Base-by-base conservation (phyloP, 192 early-diverging fungal species). In the Linnemannia exigua region DNA sequence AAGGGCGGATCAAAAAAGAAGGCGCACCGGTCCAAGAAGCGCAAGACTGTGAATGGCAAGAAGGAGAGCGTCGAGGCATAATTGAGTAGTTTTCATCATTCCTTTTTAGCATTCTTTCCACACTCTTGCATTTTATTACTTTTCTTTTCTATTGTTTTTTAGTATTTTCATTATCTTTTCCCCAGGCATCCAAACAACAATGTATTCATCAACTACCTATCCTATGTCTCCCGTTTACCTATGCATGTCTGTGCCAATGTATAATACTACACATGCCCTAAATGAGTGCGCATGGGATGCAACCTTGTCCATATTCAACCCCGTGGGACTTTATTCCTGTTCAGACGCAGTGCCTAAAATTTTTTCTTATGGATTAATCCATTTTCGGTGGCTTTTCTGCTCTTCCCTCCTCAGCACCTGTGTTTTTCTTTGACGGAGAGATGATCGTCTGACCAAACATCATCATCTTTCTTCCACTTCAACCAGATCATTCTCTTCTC, bases 1-100 rank as follows among this genome's bases (percentile, higher is more conserved):
- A 76, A 76, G 37, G 75, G 80, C 4, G 81, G 81, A 33, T 77
- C 79, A 72, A 89, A 85, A 77, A 87, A 87, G 78, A 87, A 87
- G 76, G 47, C 75, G 28, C 80, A 81, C 4, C 69, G 75, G 44
- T 79, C 77, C 66, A 89, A 89, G 81, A 88, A 83, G 77, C 80
- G 81, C 70, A 79, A 80, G 74, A 51, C 70, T 72, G 66, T 44
- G 37, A 44, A 19, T n/a, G 37, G 52, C 35, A 67, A 50, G 71
- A 61, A 73, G 63, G 79, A 74, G 67, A 67, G 31, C 36, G 16
- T 33, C 12, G 46, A 70, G 46, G 37, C 67, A 9, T 72, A 54
- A 69, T 50, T 58, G 5, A 28, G 6, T 51, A 74, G 31, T 52
- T 48, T 37, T 38, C 70, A 0, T 67, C 47, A 33, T 80, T 68